phyloP scores from a whole-genome alignment of 345 rosid species.

The Nasturtium officinale region DNA sequence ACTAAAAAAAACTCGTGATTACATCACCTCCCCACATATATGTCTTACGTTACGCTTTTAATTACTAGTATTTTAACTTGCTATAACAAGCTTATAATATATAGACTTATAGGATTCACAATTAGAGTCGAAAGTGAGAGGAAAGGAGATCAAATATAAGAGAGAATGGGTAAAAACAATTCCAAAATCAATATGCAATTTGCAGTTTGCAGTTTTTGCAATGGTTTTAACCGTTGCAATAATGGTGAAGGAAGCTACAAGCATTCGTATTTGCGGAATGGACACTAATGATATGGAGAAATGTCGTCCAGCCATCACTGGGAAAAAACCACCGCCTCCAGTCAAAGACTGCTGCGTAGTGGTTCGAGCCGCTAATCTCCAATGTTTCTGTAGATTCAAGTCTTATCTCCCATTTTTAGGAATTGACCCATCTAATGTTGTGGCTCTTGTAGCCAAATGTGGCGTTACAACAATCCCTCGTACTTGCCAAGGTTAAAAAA shows the following conservation, averaged over 20 bases:
- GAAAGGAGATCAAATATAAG: background rate
- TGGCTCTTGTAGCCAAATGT: conserved; percentile 53
- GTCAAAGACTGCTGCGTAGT: conserved; percentile 49
- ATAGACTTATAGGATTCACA: conserved; percentile 1
- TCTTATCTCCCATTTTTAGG: conserved; percentile 49
- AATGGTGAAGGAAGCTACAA: conserved; percentile 32
- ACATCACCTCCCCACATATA: conserved; percentile 27
- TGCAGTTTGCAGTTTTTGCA: conserved; percentile 26
- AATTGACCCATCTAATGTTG: conserved; percentile 49
- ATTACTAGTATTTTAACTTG: background rate
- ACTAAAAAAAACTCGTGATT: conserved; percentile 18
- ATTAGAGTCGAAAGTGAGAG: background rate
- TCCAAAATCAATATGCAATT: conserved; percentile 23
- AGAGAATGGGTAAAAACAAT: conserved; percentile 30
- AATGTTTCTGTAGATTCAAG: conserved; percentile 57
- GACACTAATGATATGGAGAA: conserved; percentile 41
- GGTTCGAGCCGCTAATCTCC: conserved; percentile 44
- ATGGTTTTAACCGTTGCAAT: conserved; percentile 26
- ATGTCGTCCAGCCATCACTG: conserved; percentile 58
- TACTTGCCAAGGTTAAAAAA: conserved; percentile 40
- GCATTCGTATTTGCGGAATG: conserved; percentile 45
- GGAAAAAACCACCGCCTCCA: conserved; percentile 52
- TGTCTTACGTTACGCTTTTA: conserved; percentile 28
- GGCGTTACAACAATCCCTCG: conserved; percentile 45
- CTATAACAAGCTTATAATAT: conserved; percentile 17